Percentiles rank a stretch among this genome's conserved stretches.
These are phyloP conservation scores for Vaccinium vitisidaea DNA, from an alignment of 148 eudicot species.

Conservation along the genomic window DNA sequence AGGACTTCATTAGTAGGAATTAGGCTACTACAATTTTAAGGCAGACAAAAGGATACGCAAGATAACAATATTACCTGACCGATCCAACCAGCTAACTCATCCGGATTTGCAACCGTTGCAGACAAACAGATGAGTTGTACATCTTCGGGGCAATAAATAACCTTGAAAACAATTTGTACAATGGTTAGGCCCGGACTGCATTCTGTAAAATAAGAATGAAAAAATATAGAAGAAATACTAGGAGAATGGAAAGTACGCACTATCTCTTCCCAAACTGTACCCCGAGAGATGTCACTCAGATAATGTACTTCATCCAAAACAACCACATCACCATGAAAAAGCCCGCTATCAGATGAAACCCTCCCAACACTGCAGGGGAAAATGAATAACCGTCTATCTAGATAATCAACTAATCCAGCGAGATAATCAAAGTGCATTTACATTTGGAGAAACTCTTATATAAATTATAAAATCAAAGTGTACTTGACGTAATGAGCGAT, in stretches of 20 bases:
- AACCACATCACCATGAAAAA: slow-evolving; percentile 83
- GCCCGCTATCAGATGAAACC: slow-evolving; percentile 71
- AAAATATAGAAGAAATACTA: slow-evolving; percentile 10
- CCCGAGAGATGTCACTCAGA: slow-evolving; percentile 93
- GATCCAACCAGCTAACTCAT: slow-evolving; percentile 99
- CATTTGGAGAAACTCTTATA: neutral
- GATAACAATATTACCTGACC: slow-evolving; percentile 56
- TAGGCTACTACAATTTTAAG: neutral
- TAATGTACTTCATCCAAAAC: slow-evolving; percentile 99
- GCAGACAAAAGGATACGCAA: neutral
- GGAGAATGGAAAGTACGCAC: slow-evolving; percentile 42
- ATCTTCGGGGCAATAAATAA: slow-evolving; percentile 96
- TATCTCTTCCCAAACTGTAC: slow-evolving; percentile 99
- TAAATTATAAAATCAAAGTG: neutral
- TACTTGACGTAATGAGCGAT: neutral
- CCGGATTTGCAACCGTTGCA: slow-evolving; percentile 98
- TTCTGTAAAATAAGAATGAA: slow-evolving; percentile 2
- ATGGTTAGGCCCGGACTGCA: neutral
- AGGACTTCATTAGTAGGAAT: neutral
- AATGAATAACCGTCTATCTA: neutral
- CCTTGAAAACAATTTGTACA: slow-evolving; percentile 33
- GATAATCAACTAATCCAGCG: neutral
- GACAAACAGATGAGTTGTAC: slow-evolving; percentile 98
- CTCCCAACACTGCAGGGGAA: slow-evolving; percentile 74
- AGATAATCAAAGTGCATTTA: neutral